Evolutionary conservation across 2,329 filamentous ascomycete genomes (phyloP).

Genomic region (Atkinsonella hypoxylon): DNA sequence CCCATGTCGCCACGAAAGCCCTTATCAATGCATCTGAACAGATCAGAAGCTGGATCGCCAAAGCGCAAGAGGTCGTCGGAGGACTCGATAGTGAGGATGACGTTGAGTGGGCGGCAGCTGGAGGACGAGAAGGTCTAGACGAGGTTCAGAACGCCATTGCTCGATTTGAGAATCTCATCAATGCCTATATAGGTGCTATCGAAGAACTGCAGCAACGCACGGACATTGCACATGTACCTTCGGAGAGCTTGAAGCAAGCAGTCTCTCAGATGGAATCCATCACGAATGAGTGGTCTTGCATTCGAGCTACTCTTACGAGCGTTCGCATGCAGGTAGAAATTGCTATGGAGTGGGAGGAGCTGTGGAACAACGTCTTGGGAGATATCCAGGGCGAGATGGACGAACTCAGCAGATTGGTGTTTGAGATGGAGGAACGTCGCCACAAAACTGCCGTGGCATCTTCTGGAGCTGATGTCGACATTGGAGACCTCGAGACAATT

Average conservation of each 20-base stretch:
- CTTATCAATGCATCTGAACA: slow-evolving; percentile 82
- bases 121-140: slow-evolving; percentile 68
- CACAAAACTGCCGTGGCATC: slow-evolving; percentile 64
- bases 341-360: slow-evolving; percentile 97
- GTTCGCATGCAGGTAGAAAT: slow-evolving; percentile 89
- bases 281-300: slow-evolving; percentile 70
- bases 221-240: slow-evolving; percentile 62
- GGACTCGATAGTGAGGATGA: slow-evolving; percentile 93
- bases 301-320: slow-evolving; percentile 62
- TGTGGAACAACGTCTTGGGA: slow-evolving; percentile 87
- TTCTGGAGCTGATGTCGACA: slow-evolving; percentile 55
- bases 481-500: slow-evolving; percentile 84
- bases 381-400: slow-evolving; percentile 86
- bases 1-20: slow-evolving; percentile 70
- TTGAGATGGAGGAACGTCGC: slow-evolving; percentile 94
- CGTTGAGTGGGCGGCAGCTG: slow-evolving; percentile 89
- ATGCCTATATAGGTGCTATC: slow-evolving; percentile 88
- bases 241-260: slow-evolving; percentile 59
- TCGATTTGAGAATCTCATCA: slow-evolving; percentile 79
- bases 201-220: slow-evolving; percentile 72
- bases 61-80: slow-evolving; percentile 77
- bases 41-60: slow-evolving; percentile 86
- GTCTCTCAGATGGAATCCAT: slow-evolving; percentile 86
- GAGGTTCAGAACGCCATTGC: slow-evolving; percentile 63
- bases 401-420: slow-evolving; percentile 67